A percentile compares a stretch with the other conserved stretches of the same genome.
phyloP scores from a whole-genome alignment of 2,329 filamentous ascomycete species.

The Aspergillus versicolor region DNA sequence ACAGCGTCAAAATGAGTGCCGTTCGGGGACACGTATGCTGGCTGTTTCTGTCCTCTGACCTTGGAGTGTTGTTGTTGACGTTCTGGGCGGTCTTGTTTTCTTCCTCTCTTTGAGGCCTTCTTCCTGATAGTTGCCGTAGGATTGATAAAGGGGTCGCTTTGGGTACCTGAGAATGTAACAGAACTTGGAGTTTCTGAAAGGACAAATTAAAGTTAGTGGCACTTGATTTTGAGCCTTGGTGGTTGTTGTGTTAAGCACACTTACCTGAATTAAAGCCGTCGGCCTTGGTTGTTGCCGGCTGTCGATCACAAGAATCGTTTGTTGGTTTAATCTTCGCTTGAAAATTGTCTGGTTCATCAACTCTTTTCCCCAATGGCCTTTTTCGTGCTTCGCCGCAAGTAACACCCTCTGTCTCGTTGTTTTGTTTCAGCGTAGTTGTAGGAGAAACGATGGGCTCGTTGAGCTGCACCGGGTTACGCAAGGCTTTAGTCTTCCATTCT shows the following conservation, averaged over 20 bases:
- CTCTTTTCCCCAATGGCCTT: background rate
- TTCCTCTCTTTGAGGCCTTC: background rate
- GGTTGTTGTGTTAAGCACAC: background rate
- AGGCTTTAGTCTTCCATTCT: conserved; percentile 19
- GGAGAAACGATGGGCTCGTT: background rate
- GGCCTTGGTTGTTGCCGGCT: background rate
- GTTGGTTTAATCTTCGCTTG: background rate
- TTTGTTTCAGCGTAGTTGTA: background rate
- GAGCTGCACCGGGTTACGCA: background rate
- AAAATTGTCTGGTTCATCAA: background rate
- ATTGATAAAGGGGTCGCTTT: background rate
- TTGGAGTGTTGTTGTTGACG: background rate
- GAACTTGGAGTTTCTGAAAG: background rate
- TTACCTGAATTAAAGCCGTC: background rate
- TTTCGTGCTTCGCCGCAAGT: background rate
- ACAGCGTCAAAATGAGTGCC: conserved; percentile 18
- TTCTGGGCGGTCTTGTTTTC: background rate
- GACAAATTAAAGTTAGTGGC: background rate
- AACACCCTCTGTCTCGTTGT: background rate
- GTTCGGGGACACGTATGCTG: conserved; percentile 23
- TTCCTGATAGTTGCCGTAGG: background rate
- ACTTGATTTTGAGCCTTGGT: background rate
- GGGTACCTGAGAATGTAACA: background rate
- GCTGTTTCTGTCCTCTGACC: background rate
- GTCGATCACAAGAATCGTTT: background rate